Evolutionary conservation across 2,329 filamentous ascomycete species (phyloP), one percentile per base, ranked within the genome.

Genomic region (Botryosphaeria agaves): DNA sequence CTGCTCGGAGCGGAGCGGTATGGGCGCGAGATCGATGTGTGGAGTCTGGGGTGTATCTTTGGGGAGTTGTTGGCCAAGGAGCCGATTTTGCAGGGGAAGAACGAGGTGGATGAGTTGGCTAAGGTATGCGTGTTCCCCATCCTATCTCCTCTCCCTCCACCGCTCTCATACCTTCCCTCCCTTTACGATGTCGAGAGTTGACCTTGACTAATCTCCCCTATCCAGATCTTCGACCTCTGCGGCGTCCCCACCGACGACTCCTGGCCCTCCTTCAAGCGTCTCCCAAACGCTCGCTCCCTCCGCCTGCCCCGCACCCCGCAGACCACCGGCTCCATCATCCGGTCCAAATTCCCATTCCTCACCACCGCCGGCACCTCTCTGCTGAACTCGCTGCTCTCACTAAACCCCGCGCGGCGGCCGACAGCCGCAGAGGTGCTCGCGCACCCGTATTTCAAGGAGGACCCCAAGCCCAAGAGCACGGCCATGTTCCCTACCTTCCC

Each of bases 401-500:
- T 94, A 14, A 75, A 95, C 46, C 89, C 89, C 0, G 62, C 62
- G 1, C 53, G 57, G 4, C 64, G 89, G 12, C 83, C 82, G 0
- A 65, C 68, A 2, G 83, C 87, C 1, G 61, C 61, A 29, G 69
- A 84, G 35, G 74, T 91, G 49, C 64, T 95, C 20, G 59, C 65
- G 28, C 82, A 94, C 51, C 63, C 72, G 20, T 98, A 92, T 52
- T 98, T 98, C 53, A 62, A 53, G 12, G 85, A 95, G 56, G 78
- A 91, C 41, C 89, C 89, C 1, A 79, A 79, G 36, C 82, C 85
- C 1, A 95, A 95, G 57, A 74, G 77, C 5, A 78, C 82, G 48
- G 78, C 77, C 43, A 77, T 98, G 75, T 95, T 98, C 48, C 89
- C 89, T 2, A 95, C 89, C 0, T 98, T 95, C 50, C 89, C 89